Evolutionary conservation across 2,329 filamentous ascomycete species (phyloP), one percentile per base, ranked within the genome.

Genomic region (Aspergillus sojae): DNA sequence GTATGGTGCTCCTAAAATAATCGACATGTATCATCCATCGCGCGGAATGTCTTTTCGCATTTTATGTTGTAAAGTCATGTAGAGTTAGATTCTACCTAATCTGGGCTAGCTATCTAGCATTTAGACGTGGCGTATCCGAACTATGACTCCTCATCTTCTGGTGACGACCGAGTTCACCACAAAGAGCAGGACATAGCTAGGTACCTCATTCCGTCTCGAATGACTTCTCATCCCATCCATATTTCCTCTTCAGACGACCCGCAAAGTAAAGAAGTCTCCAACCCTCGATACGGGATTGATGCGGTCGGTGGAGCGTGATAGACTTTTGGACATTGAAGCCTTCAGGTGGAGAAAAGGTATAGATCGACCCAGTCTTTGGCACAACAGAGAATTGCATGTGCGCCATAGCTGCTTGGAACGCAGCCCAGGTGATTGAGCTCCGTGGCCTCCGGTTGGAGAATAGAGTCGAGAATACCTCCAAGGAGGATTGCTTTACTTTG

Each of bases 321-420:
- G 60, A 14, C 56, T 36, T 41, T 21, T 48, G 23, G 1, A 50
- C n/a, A 2, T n/a, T 23, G 34, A 55, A 57, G 5, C 60, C 56
- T 30, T 58, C 14, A 2, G 63, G 58, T 9, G 68, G 68, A 1
- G 21, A 48, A 23, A 70, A 70, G 54, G 66, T 82, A 65, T 78
- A 82, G 2, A 80, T 74, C 0, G 81, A 83, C 3, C 81, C 81
- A 41, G 76, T 76, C 62, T 74, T 80, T 1, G 80, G 77, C 1
- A 76, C 11, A 2, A 83, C 71, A 0, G 78, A 79, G 64, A 84
- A 84, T 2, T 74, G 76, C 39, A 83, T 36, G 7, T 80, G 79
- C 0, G 66, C 71, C 77, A 84, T 79, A 26, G 80, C 82, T 0
- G 72, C 67, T 58, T 77, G 74, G 32, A 84, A 84, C 0, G 72